Conservation (phyloP, 805 yeast genomes). For the Maudiozyma pseudohumilis region DNA sequence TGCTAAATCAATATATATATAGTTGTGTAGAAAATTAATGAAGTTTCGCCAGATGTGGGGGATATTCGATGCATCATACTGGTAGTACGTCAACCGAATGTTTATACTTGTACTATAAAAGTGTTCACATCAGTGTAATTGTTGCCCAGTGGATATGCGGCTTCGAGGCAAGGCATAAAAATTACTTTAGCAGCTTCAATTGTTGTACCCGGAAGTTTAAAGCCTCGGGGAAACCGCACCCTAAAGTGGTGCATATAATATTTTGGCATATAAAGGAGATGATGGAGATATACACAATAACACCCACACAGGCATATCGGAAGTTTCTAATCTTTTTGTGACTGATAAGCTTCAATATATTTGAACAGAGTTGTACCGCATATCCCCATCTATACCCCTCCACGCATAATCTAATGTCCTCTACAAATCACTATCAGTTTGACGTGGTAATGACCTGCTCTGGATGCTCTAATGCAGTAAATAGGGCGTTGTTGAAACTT, state of each 20-base stretch:
- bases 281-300: neutral
- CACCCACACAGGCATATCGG: neutral
- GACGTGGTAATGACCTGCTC: conserved; percentile 80
- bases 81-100: too few relatives aligned
- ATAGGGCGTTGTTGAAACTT: conserved; percentile 57
- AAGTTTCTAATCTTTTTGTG: too few relatives aligned
- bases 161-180: neutral
- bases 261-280: too few relatives aligned
- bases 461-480: conserved; percentile 82
- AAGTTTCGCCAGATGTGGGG: too few relatives aligned
- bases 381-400: too few relatives aligned
- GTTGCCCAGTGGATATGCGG: too few relatives aligned
- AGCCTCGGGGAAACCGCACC: neutral
- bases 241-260: too few relatives aligned
- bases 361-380: too few relatives aligned
- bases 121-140: too few relatives aligned
- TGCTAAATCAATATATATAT: neutral
- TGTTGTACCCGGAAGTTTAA: neutral
- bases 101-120: too few relatives aligned
- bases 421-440: conserved; percentile 54
- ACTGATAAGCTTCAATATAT: too few relatives aligned
- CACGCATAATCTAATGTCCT: conserved; percentile 1
- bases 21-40: neutral
- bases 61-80: too few relatives aligned
- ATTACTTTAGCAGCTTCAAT: neutral